phyloP scores from a whole-genome alignment of 257 asterid species.

The Capsicum rhomboideum region DNA sequence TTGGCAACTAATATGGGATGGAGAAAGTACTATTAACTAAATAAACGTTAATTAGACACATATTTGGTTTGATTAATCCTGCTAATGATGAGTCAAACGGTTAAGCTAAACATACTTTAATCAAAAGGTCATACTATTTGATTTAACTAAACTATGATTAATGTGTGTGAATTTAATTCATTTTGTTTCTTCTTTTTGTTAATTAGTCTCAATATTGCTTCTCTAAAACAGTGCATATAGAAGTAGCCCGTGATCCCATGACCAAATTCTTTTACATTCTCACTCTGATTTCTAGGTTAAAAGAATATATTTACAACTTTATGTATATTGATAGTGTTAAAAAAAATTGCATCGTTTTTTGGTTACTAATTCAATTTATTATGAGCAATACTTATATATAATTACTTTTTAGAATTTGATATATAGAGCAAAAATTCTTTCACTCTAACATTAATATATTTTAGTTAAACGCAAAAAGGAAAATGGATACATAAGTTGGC shows the following conservation, averaged over 20 bases:
- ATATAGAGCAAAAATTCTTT: background rate
- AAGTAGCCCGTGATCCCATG: background rate
- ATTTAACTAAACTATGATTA: background rate
- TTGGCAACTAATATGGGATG: background rate
- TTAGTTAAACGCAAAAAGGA: background rate
- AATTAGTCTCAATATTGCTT: background rate
- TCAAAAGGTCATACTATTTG: background rate
- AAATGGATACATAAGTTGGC: background rate
- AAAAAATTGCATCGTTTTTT: too few relatives aligned
- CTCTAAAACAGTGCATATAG: background rate
- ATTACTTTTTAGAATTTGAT: background rate
- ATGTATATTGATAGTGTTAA: background rate
- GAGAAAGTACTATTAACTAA: background rate
- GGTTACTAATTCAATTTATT: background rate
- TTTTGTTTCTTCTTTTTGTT: background rate
- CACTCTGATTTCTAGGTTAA: background rate
- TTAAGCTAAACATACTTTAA: background rate
- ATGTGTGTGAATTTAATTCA: background rate
- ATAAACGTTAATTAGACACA: background rate
- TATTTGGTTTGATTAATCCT: background rate
- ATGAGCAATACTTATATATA: background rate
- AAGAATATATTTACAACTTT: background rate
- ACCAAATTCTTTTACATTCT: background rate
- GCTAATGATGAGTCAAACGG: constrained; percentile 1
- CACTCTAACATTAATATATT: background rate